Percentiles rank a stretch among this genome's conserved stretches.
Conservation (phyloP, 2,329 filamentous ascomycete species). For the Stagonosporopsis tanaceti region DNA sequence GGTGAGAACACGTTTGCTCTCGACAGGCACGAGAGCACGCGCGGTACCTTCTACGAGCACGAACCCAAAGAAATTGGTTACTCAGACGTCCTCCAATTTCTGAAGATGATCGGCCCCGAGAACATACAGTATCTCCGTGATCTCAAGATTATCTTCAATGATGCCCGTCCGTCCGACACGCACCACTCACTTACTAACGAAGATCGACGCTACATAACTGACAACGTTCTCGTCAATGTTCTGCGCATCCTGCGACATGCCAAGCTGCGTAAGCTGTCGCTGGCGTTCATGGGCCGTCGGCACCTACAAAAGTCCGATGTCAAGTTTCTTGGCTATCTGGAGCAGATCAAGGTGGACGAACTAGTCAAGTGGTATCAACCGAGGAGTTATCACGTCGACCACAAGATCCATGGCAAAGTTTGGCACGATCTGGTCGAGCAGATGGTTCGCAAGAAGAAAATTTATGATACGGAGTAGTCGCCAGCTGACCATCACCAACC, state of each 20-base stretch:
- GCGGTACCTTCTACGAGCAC: slow-evolving; percentile 52
- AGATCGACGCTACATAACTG: slow-evolving; percentile 58
- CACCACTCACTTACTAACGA: slow-evolving; percentile 50
- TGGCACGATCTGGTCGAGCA: slow-evolving; percentile 42
- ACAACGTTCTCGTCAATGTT: slow-evolving; percentile 56
- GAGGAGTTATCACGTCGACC: slow-evolving; percentile 27
- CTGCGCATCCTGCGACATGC: slow-evolving; percentile 54
- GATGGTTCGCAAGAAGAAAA: slow-evolving; percentile 50
- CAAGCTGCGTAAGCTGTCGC: slow-evolving; percentile 52
- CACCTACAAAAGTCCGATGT: slow-evolving; percentile 45
- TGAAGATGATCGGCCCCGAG: slow-evolving; percentile 57
- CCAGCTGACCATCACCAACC: neutral
- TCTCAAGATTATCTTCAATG: slow-evolving; percentile 55
- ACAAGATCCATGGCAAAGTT: slow-evolving; percentile 47
- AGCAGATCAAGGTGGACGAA: slow-evolving; percentile 55
- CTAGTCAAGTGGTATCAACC: slow-evolving; percentile 38
- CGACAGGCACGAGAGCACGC: slow-evolving; percentile 46
- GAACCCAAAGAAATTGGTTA: slow-evolving; percentile 58
- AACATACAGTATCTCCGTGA: slow-evolving; percentile 58
- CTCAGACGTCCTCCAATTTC: slow-evolving; percentile 54
- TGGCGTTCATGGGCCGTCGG: slow-evolving; percentile 55
- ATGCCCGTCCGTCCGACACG: slow-evolving; percentile 54
- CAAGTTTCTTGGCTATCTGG: slow-evolving; percentile 56
- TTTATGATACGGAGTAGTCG: slow-evolving; percentile 36
- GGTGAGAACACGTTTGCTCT: slow-evolving; percentile 60